Evolutionary conservation across 78 protist genomes (phyloP), one percentile per base, ranked within the genome.

Genomic region (Acrasis kona): DNA sequence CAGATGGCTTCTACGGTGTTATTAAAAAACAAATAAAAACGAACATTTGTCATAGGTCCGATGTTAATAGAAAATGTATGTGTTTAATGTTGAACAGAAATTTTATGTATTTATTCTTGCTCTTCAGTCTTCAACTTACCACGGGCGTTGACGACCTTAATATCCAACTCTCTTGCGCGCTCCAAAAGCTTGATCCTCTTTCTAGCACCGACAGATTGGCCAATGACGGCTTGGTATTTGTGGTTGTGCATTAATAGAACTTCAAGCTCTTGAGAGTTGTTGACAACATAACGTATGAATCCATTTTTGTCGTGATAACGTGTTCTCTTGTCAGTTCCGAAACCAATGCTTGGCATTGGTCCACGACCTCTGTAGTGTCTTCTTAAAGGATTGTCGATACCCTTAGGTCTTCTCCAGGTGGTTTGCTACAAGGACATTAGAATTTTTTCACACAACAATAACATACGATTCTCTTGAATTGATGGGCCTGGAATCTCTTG

Each of bases 381-480:
- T 70, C 99, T 95, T 57, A 92, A 84, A 78, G 93, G 79, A 82
- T 69, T 75, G 82, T 98, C 99, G 80, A 98, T 98, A 93, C 99
- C 99, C 39, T 73, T 58, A 65, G 96, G 97, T 77, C 61, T 75
- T 64, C 99, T 64, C 99, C 99, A 94, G 61, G 77, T 31, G 35
- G 41, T 41, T n/a, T 34, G n/a, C n/a, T n/a, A n/a, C 30, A 65
- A 9, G 41, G 4, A 65, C 10, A 4, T 31, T 31, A 10, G 5
- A 8, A 29, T 5, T 5, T 41, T 34, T 9, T 3, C 65, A 40
- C 67, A n/a, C n/a, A n/a, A n/a, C n/a, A n/a, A n/a, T n/a, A n/a
- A n/a, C n/a, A n/a, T n/a, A n/a, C 70, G 8, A 92, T 89, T 40
- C 90, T 66, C 32, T 39, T 77, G 84, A 74, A 90, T 65, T 88